phyloP scores from a whole-genome alignment of 2,329 filamentous ascomycete genomes.

The Hymenoscyphus scutula region DNA sequence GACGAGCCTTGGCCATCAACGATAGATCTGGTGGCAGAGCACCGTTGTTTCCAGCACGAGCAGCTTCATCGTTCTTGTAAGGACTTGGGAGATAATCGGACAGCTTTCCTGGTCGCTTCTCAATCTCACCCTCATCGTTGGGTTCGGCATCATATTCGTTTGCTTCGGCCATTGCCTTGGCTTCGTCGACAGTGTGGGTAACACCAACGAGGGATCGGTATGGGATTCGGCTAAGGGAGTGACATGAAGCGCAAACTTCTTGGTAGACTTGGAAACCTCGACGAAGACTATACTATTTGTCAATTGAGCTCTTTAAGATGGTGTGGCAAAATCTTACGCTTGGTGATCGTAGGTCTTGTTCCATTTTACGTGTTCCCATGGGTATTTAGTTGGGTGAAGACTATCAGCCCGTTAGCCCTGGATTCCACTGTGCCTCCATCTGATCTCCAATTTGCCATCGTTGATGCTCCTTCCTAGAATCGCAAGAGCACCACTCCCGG shows the following conservation, averaged over 20 bases:
- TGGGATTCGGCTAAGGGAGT: conserved; percentile 91
- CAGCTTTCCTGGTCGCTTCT: conserved; percentile 97
- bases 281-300: conserved; percentile 68
- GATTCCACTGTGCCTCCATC: too few species aligned
- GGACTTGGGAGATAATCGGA: conserved; percentile 93
- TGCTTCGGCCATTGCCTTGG: conserved; percentile 95
- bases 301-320: conserved; percentile 24
- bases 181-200: conserved; percentile 94
- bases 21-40: conserved; percentile 96
- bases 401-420: conserved; percentile 48
- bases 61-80: conserved; percentile 99
- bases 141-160: conserved; percentile 98
- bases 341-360: conserved; percentile 96
- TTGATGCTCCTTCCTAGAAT: not conserved
- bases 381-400: conserved; percentile 87
- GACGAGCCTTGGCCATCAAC: conserved; percentile 94
- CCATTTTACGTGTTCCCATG: conserved; percentile 92
- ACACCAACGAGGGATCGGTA: conserved; percentile 90
- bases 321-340: conserved; percentile 63
- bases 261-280: conserved; percentile 99
- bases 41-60: conserved; percentile 96
- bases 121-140: conserved; percentile 95
- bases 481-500: conserved; percentile 21
- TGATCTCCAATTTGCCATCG: not conserved
- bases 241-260: conserved; percentile 96